Base-by-base conservation (phyloP, 768 basidiomycete species). In the Crepidotus variabilis region DNA sequence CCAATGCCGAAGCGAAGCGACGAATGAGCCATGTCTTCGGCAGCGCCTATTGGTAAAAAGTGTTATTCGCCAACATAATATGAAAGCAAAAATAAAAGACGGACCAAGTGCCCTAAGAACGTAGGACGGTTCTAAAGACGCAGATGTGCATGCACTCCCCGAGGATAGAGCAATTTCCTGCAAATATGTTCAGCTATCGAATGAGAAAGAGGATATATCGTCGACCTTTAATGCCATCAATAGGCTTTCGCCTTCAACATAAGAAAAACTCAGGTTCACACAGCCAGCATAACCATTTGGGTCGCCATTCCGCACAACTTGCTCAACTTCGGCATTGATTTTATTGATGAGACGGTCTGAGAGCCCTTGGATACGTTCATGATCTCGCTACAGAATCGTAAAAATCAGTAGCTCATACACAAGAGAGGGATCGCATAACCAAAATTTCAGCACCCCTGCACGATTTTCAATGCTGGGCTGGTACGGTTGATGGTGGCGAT, bases 11-110 rank as follows among this genome's bases (percentile, higher is more conserved):
- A 99, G 22, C 97, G 90, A 54, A 99, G 80, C 16, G 94, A 96
- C 16, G 94, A 97, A 69, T 99, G 97, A 0, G 97, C 97, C 94
- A 98, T 97, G 66, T 98, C 97, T 69, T 99, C 97, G 23, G 94
- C 94, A 34, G 96, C 93, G 63, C 92, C 91, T 88, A 60, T 14
- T 18, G 62, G 54, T 13, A 11, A 56, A 4, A 60, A 24, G 47
- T 2, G 52, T 23, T 36, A 32, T n/a, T 48, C 2, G 23, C 43
- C 49, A 21, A 6, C 53, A 20, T n/a, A 11, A 20, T n/a, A 22
- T 22, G 8, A 36, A 33, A 21, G 23, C 22, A 8, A 28, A 39
- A n/a, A n/a, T n/a, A n/a, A n/a, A n/a, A n/a, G n/a, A 57, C 77
- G 53, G 66, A 86, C 93, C 94, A 47, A 99, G 82, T 2, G 97